These are phyloP conservation scores for Tetrahymena elliotti DNA, from an alignment of 73 alveolate genomes.

Conservation along the genomic window DNA sequence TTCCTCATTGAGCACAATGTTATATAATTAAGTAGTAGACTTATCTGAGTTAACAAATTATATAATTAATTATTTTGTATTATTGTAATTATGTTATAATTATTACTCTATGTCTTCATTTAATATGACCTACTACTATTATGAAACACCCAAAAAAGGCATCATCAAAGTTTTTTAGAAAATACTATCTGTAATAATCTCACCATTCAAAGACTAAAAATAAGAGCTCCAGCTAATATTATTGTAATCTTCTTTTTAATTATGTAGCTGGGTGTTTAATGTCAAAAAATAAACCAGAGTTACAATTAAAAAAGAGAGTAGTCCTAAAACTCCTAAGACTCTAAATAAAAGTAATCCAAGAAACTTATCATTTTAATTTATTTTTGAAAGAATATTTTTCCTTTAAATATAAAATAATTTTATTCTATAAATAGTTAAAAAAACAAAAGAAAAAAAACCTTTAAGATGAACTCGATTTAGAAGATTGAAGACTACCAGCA, in stretches of 20 bases:
- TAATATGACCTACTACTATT: neutral
- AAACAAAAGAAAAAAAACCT: neutral
- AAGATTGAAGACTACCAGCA: neutral
- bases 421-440: no score
- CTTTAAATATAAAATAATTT: neutral
- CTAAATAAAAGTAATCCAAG: neutral
- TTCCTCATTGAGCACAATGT: neutral
- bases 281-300: neutral
- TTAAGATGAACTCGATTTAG: neutral
- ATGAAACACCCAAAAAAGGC: neutral
- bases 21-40: neutral
- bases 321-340: neutral
- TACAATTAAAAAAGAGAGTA: neutral
- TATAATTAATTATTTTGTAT: neutral
- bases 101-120: neutral
- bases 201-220: neutral
- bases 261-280: neutral
- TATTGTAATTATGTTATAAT: neutral
- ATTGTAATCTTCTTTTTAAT: neutral
- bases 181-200: neutral
- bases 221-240: neutral
- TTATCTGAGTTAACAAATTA: neutral
- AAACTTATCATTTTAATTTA: neutral
- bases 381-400: neutral
- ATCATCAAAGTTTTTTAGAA: neutral